phyloP scores from a whole-genome alignment of 257 asterid genomes.

The Scutellaria minor region DNA sequence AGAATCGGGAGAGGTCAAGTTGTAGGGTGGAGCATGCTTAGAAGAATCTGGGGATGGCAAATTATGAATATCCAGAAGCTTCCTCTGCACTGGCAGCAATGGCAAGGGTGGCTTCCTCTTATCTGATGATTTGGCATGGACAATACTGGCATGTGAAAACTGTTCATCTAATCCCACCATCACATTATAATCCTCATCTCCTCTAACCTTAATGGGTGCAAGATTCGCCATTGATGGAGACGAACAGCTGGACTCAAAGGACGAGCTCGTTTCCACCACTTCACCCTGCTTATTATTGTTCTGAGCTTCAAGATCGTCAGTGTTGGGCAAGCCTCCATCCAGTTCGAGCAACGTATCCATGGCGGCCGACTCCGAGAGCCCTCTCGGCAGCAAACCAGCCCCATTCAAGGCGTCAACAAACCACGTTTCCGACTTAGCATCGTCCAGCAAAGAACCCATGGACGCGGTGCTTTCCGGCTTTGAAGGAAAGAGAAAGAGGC shows the following conservation, averaged over 20 bases:
- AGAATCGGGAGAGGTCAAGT: conserved; percentile 75
- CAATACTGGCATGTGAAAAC: conserved; percentile 53
- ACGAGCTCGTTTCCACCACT: conserved; percentile 54
- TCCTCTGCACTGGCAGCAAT: conserved; percentile 61
- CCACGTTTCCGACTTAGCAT: conserved; percentile 80
- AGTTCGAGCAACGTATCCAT: conserved; percentile 52
- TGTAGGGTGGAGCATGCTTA: conserved; percentile 59
- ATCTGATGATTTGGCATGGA: background rate
- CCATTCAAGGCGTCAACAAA: conserved; percentile 74
- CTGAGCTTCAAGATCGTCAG: conserved; percentile 38
- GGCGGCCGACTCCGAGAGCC: conserved; percentile 67
- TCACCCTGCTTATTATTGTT: conserved; percentile 39
- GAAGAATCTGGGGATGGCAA: conserved; percentile 83
- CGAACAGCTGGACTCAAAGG: conserved; percentile 62
- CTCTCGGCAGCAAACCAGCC: conserved; percentile 62
- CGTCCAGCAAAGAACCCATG: conserved; percentile 66
- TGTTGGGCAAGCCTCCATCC: conserved; percentile 33
- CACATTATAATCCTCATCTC: conserved; percentile 44
- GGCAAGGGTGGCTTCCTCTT: conserved; percentile 73
- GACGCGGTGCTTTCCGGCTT: conserved; percentile 72
- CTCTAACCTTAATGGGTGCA: conserved; percentile 59
- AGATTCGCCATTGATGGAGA: conserved; percentile 64
- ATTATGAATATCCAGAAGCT: conserved; percentile 54
- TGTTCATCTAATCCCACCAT: conserved; percentile 58
- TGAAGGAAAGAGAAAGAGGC: conserved; percentile 63